Base-by-base conservation (phyloP, 176 grass and related monocot genomes). In the Poa annua region DNA sequence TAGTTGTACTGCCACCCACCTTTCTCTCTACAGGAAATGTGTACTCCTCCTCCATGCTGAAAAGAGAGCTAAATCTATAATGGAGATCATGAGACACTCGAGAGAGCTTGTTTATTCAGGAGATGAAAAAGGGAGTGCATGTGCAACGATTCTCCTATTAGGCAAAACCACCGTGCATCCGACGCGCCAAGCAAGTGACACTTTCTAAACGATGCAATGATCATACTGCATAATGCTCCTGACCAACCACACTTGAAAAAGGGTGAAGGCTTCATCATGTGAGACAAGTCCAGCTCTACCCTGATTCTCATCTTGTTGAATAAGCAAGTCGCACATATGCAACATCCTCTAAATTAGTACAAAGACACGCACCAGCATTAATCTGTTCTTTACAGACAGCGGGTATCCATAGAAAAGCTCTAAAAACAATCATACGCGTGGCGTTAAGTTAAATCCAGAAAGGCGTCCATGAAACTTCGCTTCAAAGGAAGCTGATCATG, bases 131-230 rank as follows among this genome's bases (percentile, higher is more conserved):
- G 35, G 34, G 16, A 35, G 52, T 78, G 75, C 84, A 86, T 60
- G 80, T 83, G 75, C 80, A 62, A 83, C 70, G 88, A 86, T 90
- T 75, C 88, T 63, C 84, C 80, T 1, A 68, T 87, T 65, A 68
- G 59, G 7, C 17, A 50, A 9, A 90, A 67, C 66, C 47, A 74
- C 26, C 47, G 29, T 16, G 13, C 14, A 50, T 50, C 48, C 48
- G 48, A 16, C 48, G 48, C 47, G 13, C 48, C 13, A 50, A 50
- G 48, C 48, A 50, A 50, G 7, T 36, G 53, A 11, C 52, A 67
- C 52, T 19, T 32, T 61, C 8, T 62, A 48, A 19, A 61, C 52
- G 51, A 70, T 62, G 47, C 75, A 41, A 79, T 74, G 56, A 79
- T 88, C 8, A 42, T 4, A 45, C 14, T 34, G 61, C 42, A 62